Base-by-base conservation (phyloP, 768 basidiomycete genomes). In the Amanita phalloides region DNA sequence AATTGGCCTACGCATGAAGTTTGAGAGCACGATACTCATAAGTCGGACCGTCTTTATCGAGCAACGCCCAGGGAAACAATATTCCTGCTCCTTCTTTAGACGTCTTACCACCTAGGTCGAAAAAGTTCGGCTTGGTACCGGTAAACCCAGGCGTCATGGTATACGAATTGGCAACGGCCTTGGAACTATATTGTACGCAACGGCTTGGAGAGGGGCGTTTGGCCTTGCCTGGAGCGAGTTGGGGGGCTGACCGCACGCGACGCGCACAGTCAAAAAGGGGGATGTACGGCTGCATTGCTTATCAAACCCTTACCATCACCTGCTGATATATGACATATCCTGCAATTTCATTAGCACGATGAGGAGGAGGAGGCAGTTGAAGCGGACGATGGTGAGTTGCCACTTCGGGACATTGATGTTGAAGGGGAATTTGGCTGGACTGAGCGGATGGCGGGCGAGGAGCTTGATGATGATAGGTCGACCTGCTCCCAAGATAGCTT, bases 81-180 rank as follows among this genome's bases (percentile, higher is more conserved):
- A 57, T 51, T 53, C 64, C 61, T 2, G 73, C 72, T 13, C 68
- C 68, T 41, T 67, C 64, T 52, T 55, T 55, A 0, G 63, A 38
- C 26, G 60, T 65, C 63, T 73, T 73, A 6, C 72, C 72, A 8
- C 69, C 72, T 4, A 61, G 51, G 2, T 60, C 45, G 53, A 66
- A 71, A 45, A 50, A 57, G 56, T 73, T 76, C 58, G 73, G 48
- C 55, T 71, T 72, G 42, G 72, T 70, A 25, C 70, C 63, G 1
- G 70, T 75, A 53, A 65, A 83, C 0, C 84, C 84, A 13, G 84
- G 84, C 0, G 79, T 80, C 3, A 84, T 79, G 0, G 73, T 68
- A 45, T 86, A 76, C 39, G 76, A 75, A 43, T 81, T 79, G 0
- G 77, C 79, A 6, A 84, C 86, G 0, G 78, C 82, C 66, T 86